Evolutionary conservation across 176 grass and related monocot genomes (phyloP), one percentile per base, ranked within the genome.

Genomic region (Otatea glauca): DNA sequence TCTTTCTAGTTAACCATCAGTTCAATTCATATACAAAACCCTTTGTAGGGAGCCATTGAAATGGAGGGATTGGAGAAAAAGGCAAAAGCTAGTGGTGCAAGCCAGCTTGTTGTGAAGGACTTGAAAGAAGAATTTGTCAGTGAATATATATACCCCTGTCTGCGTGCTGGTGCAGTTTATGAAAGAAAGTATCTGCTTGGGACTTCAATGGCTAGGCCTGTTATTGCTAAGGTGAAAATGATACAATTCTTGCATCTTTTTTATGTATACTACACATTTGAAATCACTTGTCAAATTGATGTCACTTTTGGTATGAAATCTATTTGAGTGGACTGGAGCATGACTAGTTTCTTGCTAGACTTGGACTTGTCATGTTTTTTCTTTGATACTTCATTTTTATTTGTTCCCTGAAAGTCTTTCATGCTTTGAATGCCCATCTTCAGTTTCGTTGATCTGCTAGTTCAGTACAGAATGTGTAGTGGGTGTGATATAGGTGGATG

Each of bases 161-260:
- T 99, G 61, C 91, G 91, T 83, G 91, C 96, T 68, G 96, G 93
- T 85, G 93, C 96, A 69, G 85, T 99, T 68, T 99, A 99, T 85
- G 96, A 99, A 93, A 94, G 93, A 51, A 99, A 99, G 79, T 99
- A 99, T 88, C 87, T 99, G 29, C 91, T 99, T 76, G 96, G 93
- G 64, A 99, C 96, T 74, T 99, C 96, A 37, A 96, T 99, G 93
- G 96, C 96, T 84, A 88, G 96, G 51, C 96, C 93, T 84, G 89
- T 96, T 90, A 99, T 96, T 86, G 96, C 96, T 39, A 96, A 99
- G 96, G 96, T 99, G 51, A 78, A 78, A 37, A 50, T 74, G 32
- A 34, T 69, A 86, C 5, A 16, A 35, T 53, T 45, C 12, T 14
- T 75, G 32, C 20, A 81, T 63, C 24, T 76, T 75, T 4, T 60